Evolutionary conservation across 371 early-diverging fungal genomes (phyloP).

Genomic region (Rhizopus arrhizus): DNA sequence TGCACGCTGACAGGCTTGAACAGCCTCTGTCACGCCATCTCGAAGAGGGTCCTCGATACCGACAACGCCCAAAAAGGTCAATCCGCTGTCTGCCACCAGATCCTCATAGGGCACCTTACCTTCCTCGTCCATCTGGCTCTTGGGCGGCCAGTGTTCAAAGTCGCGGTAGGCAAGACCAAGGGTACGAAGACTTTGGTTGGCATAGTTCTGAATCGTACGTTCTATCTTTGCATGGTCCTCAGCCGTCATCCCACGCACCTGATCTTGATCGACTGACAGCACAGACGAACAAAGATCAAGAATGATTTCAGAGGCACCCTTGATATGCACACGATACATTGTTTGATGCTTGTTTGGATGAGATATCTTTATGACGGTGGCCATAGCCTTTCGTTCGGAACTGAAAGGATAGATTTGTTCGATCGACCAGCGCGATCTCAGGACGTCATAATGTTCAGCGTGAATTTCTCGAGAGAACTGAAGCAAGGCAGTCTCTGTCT

Average conservation of each 20-base stretch:
- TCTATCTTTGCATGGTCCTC: constrained; percentile 51
- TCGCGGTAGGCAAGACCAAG: constrained; percentile 69
- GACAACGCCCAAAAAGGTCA: constrained; percentile 55
- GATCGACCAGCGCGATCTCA: constrained; percentile 54
- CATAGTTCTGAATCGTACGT: constrained; percentile 20
- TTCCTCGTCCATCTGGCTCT: constrained; percentile 21
- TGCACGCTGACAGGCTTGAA: constrained; percentile 61
- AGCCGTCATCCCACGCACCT: constrained; percentile 45
- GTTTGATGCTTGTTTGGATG: constrained; percentile 8
- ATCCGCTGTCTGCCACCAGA: constrained; percentile 36
- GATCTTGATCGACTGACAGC: constrained; percentile 32
- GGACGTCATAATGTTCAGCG: constrained; percentile 42
- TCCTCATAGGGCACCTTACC: constrained; percentile 51
- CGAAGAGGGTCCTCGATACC: constrained; percentile 73
- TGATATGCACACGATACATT: constrained; percentile 69
- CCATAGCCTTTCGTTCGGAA: constrained; percentile 85
- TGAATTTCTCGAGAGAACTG: constrained; percentile 55
- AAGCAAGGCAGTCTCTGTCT: constrained; percentile 83
- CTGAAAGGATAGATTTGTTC: constrained; percentile 78
- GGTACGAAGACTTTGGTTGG: constrained; percentile 59
- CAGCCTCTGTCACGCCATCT: constrained; percentile 64
- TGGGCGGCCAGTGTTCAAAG: constrained; percentile 54
- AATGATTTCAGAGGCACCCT: constrained; percentile 90
- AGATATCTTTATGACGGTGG: constrained; percentile 67
- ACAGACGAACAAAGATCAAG: constrained; percentile 46